Conservation (phyloP, 2,329 filamentous ascomycete species). For the Aspergillus terreus region DNA sequence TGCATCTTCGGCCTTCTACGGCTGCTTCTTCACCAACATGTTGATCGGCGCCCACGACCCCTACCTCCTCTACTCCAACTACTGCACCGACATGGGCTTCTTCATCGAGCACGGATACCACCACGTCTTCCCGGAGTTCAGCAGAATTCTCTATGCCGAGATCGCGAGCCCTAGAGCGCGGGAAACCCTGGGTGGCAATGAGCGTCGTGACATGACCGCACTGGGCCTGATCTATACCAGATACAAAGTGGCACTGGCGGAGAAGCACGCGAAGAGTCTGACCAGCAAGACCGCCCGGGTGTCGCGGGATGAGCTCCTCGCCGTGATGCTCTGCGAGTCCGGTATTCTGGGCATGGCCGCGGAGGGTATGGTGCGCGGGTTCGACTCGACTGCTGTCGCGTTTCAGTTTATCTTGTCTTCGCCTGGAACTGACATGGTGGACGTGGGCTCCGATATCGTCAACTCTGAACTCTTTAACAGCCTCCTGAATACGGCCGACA, state of each 20-base stretch:
- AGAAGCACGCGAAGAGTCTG: neutral
- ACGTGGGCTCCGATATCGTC: constrained; percentile 1
- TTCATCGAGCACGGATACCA: constrained; percentile 1
- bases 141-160: neutral
- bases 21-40: neutral
- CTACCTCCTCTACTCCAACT: neutral
- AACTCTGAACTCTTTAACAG: neutral
- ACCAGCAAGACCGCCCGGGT: neutral
- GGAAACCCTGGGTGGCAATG: neutral
- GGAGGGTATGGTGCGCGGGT: neutral
- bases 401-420: neutral
- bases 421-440: neutral
- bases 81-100: neutral
- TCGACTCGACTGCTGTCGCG: neutral
- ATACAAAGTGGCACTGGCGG: neutral
- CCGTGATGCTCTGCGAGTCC: neutral
- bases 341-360: neutral
- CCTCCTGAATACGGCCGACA: neutral
- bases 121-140: neutral
- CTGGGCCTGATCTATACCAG: neutral
- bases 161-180: neutral
- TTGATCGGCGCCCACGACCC: constrained; percentile 1
- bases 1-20: neutral
- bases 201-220: neutral
- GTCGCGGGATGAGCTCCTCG: neutral